Conservation (phyloP, 2,329 filamentous ascomycete species). For the Xylaria hypoxylon region DNA sequence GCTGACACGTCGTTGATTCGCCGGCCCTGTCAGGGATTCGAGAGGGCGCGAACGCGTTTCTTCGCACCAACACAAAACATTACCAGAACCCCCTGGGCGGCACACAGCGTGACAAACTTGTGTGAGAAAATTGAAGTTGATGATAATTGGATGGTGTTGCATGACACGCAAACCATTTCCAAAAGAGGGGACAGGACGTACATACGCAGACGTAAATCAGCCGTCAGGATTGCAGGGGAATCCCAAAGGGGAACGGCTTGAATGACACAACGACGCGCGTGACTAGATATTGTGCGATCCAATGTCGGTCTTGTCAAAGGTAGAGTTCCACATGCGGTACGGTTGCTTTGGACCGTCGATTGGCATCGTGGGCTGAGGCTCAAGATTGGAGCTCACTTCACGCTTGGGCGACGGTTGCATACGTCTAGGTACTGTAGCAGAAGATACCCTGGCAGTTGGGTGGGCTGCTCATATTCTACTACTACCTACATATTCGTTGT, state of each 20-base stretch:
- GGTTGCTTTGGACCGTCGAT: background rate
- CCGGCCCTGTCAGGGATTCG: constrained; percentile 39
- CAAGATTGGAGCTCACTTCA: constrained; percentile 7
- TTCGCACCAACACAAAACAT: constrained; percentile 48
- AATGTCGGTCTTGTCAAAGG: background rate
- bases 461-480: constrained; percentile 1
- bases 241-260: background rate
- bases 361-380: constrained; percentile 9
- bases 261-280: constrained; percentile 8
- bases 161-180: constrained; percentile 19
- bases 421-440: background rate
- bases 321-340: background rate
- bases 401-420: background rate
- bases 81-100: constrained; percentile 40
- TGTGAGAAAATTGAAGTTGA: constrained; percentile 37
- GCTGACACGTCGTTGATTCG: constrained; percentile 47
- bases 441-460: background rate
- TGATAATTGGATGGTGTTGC: constrained; percentile 41
- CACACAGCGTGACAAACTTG: constrained; percentile 44
- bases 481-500: background rate
- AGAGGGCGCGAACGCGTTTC: constrained; percentile 46
- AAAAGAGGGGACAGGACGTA: constrained; percentile 17
- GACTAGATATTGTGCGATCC: background rate
- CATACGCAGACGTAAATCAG: constrained; percentile 17
- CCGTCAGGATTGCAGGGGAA: constrained; percentile 9